Conservation (phyloP, 331 rosid species). For the Pyracantha coccinea region DNA sequence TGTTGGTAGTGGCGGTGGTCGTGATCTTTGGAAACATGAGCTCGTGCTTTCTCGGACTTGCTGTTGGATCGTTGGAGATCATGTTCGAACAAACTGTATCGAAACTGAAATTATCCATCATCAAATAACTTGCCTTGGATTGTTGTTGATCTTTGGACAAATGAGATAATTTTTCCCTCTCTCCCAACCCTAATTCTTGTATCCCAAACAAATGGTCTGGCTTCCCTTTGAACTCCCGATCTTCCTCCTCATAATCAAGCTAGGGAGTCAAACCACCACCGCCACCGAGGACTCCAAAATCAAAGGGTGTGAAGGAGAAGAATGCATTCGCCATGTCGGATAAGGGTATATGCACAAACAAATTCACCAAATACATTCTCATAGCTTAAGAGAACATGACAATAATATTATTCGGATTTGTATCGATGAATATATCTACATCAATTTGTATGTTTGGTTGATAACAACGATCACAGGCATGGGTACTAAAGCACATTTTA, state of each 20-base stretch:
- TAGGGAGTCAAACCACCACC: not conserved
- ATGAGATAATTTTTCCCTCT: not conserved
- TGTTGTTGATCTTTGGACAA: slow-evolving; percentile 17
- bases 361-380: not conserved
- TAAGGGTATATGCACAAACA: not conserved
- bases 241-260: slow-evolving; percentile 5
- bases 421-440: not conserved
- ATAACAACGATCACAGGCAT: not conserved
- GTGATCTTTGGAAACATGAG: slow-evolving; percentile 17
- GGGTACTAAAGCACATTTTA: not conserved
- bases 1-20: slow-evolving; percentile 9
- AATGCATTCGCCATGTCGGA: slow-evolving; percentile 18
- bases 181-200: not conserved
- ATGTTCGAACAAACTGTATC: not conserved
- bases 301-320: slow-evolving; percentile 25
- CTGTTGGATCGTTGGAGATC: not conserved
- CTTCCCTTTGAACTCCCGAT: slow-evolving; percentile 10
- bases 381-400: not conserved
- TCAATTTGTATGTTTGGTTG: not conserved
- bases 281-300: slow-evolving; percentile 18
- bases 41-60: not conserved
- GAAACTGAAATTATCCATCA: slow-evolving; percentile 28
- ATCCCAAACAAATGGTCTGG: slow-evolving; percentile 10
- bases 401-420: slow-evolving; percentile 6
- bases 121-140: slow-evolving; percentile 10